Evolutionary conservation across 108 stramenopile genomes (phyloP), one percentile per base, ranked within the genome.

Genomic region (Pseudonitzschia pungens): DNA sequence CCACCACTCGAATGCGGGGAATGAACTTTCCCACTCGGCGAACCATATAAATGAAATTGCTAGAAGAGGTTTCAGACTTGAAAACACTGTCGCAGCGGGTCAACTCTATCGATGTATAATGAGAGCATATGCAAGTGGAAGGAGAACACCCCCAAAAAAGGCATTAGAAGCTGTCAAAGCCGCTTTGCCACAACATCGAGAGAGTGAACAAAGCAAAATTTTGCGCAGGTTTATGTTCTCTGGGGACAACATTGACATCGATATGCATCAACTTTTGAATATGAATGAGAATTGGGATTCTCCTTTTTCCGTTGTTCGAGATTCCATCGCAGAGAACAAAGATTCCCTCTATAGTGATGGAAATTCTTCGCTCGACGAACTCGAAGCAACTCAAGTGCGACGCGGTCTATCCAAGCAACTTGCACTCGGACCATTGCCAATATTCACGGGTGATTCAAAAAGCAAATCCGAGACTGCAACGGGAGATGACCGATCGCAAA

Each of bases 101-200:
- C 78, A 78, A 65, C 79, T 95, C 28, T 95, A 92, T 69, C 80
- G 90, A n/a, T 90, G 92, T 70, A 77, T 95, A 2, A 64, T 79
- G 29, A 78, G 94, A 71, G 78, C 89, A 60, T 91, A 89, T 65
- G 70, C 81, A 28, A 68, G 80, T 7, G 84, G 85, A 18, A 74
- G 89, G 40, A 80, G 77, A 45, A 68, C 85, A 0, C 80, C 87
- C 18, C 94, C 94, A 18, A 90, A 79, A 57, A 77, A 69, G 44
- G 87, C 90, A 15, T 75, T 93, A 18, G 90, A 92, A 31, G 33
- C 70, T 15, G 79, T 95, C 10, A 81, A 76, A 11, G 41, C 79
- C 54, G 81, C 81, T 15, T 60, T 95, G n/a, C 94, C 94, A 50
- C 62, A 72, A 0, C 57, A 69, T 0, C 75, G 77, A 50, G 88